phyloP scores from a whole-genome alignment of 208 protist species.

The Herpetomonas tarakana region DNA sequence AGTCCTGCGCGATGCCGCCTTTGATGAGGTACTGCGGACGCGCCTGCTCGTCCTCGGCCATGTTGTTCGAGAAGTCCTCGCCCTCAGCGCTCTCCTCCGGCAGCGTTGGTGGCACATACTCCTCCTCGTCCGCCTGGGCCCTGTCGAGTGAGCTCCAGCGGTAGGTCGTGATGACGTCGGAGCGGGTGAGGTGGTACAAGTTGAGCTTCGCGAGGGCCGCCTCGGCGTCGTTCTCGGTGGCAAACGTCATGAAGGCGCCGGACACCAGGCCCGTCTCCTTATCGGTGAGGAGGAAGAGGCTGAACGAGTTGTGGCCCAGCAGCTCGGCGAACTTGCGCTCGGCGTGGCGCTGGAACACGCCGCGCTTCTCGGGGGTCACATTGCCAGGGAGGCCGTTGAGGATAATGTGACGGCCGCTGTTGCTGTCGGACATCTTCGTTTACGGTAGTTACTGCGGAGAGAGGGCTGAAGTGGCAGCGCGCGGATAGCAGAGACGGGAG shows the following conservation, averaged over 20 bases:
- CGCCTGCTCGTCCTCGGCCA: conserved; percentile 73
- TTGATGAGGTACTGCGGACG: conserved; percentile 88
- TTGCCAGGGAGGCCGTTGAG: conserved; percentile 80
- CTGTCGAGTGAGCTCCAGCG: conserved; percentile 71
- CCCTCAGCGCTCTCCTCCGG: conserved; percentile 44
- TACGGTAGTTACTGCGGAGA: conserved; percentile 2
- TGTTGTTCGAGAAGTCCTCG: conserved; percentile 78
- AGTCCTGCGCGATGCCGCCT: conserved; percentile 57
- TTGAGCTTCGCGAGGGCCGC: conserved; percentile 83
- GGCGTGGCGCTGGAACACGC: conserved; percentile 60
- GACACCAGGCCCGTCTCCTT: conserved; percentile 55
- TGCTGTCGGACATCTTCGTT: conserved; percentile 26
- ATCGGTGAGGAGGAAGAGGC: conserved; percentile 67
- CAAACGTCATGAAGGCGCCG: conserved; percentile 78
- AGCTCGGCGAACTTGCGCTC: conserved; percentile 54
- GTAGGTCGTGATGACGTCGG: conserved; percentile 74
- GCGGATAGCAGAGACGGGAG: too few species aligned
- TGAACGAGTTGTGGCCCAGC: conserved; percentile 71
- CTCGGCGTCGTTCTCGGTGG: conserved; percentile 65
- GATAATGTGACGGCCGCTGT: conserved; percentile 70
- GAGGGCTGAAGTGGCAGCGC: too few species aligned
- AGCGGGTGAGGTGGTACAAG: conserved; percentile 70
- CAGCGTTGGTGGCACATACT: conserved; percentile 66
- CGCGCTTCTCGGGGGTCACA: conserved; percentile 81
- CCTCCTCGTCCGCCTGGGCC: conserved; percentile 39